Evolutionary conservation across 192 early-diverging fungal species (phyloP).

Genomic region (Podila epicladia): DNA sequence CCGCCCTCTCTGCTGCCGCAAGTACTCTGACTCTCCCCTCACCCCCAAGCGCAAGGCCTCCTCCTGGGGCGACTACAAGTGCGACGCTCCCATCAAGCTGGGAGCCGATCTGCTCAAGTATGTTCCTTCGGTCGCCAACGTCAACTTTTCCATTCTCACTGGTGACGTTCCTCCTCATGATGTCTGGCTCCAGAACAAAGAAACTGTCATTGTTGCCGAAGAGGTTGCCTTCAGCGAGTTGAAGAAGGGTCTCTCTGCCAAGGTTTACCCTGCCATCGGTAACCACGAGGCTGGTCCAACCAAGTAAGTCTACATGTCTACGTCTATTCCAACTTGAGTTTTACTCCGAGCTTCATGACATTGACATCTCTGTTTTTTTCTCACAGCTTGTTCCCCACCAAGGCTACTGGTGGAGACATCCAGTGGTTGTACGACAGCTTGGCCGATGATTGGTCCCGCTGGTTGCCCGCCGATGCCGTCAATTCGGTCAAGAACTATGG

Average conservation of each 20-base stretch:
- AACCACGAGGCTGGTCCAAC: conserved; percentile 66
- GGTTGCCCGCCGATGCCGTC: conserved; percentile 55
- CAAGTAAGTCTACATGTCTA: conserved; percentile 17
- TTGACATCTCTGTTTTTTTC: not conserved
- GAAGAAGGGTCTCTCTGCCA: conserved; percentile 34
- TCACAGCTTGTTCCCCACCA: conserved; percentile 38
- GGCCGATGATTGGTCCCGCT: conserved; percentile 59
- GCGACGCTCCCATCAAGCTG: conserved; percentile 59
- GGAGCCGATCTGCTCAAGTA: conserved; percentile 55
- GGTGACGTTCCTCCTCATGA: conserved; percentile 68
- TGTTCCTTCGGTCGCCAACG: conserved; percentile 53
- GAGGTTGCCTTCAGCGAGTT: conserved; percentile 46
- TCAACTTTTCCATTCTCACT: conserved; percentile 61
- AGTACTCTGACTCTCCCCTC: conserved; percentile 48
- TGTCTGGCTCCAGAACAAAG: conserved; percentile 57
- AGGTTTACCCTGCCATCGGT: conserved; percentile 61
- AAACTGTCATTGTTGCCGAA: conserved; percentile 51
- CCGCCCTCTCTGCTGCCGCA: conserved; percentile 62
- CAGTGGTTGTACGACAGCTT: conserved; percentile 60
- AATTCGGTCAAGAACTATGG: conserved; percentile 55
- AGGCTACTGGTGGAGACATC: conserved; percentile 33
- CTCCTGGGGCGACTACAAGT: conserved; percentile 60
- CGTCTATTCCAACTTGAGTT: too few species aligned
- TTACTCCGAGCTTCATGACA: not conserved
- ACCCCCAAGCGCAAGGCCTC: conserved; percentile 47